A percentile compares a stretch with the other conserved stretches of the same genome.
Evolutionary conservation across 1,284 basidiomycete genomes (phyloP).

Genomic region (Phaffia rhodozyma): DNA sequence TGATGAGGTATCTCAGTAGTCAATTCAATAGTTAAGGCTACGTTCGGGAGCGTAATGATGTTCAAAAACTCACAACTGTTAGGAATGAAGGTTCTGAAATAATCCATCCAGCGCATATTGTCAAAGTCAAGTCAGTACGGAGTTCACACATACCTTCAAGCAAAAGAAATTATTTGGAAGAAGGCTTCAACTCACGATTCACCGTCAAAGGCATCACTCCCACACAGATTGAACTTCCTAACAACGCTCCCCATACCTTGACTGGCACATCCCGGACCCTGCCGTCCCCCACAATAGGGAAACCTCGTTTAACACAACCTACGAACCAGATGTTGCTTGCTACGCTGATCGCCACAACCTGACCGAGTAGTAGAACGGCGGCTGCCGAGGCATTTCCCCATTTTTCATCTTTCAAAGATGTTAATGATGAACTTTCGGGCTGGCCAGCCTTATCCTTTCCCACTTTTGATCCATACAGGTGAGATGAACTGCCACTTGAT

Average conservation of each 20-base stretch:
- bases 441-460: too few species aligned
- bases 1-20: background rate
- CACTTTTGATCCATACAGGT: too few species aligned
- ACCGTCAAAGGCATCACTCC: background rate
- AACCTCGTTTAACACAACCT: background rate
- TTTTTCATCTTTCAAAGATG: too few species aligned
- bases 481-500: background rate
- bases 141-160: background rate
- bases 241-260: slow-evolving; percentile 5
- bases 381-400: background rate
- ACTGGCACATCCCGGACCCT: background rate
- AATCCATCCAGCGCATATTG: background rate
- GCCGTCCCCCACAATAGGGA: too few species aligned
- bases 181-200: background rate
- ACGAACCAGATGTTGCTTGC: slow-evolving; percentile 3
- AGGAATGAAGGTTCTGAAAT: slow-evolving; percentile 20
- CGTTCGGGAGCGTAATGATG: slow-evolving; percentile 9
- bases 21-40: slow-evolving; percentile 13
- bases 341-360: slow-evolving; percentile 11
- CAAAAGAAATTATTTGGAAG: background rate
- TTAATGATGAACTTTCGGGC: background rate
- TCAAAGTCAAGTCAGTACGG: background rate
- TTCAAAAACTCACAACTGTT: slow-evolving; percentile 17
- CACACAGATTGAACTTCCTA: background rate
- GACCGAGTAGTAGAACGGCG: slow-evolving; percentile 3